Percentiles rank a stretch among this genome's conserved stretches.
Conservation (phyloP, 441 rosid genomes). For the Adansonia rubrostipa region DNA sequence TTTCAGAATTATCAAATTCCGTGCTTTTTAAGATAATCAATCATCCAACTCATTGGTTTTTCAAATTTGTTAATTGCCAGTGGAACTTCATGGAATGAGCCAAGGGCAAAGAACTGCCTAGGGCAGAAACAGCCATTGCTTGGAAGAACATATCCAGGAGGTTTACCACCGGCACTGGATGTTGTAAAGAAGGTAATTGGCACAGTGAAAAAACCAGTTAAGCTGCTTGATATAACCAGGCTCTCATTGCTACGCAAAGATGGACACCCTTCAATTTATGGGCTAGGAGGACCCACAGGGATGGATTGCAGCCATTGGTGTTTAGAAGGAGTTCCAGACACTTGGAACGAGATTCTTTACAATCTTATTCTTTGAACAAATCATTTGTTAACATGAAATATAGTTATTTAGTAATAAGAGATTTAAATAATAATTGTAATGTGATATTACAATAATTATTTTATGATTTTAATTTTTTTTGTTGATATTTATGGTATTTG, state of each 20-base stretch:
- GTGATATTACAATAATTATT: no score
- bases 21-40: neutral
- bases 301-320: slow-evolving; percentile 98
- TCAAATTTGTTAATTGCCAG: slow-evolving; percentile 36
- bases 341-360: slow-evolving; percentile 90
- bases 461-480: no score
- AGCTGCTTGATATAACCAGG: slow-evolving; percentile 66
- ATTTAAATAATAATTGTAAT: neutral
- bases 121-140: slow-evolving; percentile 64
- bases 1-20: neutral
- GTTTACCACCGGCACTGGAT: slow-evolving; percentile 63
- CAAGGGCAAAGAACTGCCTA: slow-evolving; percentile 62
- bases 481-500: no score
- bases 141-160: slow-evolving; percentile 73
- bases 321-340: slow-evolving; percentile 88
- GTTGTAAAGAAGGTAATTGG: slow-evolving; percentile 60
- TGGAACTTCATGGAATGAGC: slow-evolving; percentile 72
- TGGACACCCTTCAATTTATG: slow-evolving; percentile 84
- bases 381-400: slow-evolving; percentile 4
- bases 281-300: slow-evolving; percentile 48
- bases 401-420: neutral
- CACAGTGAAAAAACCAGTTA: slow-evolving; percentile 59
- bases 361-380: slow-evolving; percentile 44
- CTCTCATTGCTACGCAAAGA: slow-evolving; percentile 81
- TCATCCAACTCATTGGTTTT: neutral